These are phyloP conservation scores for Podospora pseudocomata DNA, from an alignment of 495 filamentous ascomycete genomes.

Conservation along the genomic window DNA sequence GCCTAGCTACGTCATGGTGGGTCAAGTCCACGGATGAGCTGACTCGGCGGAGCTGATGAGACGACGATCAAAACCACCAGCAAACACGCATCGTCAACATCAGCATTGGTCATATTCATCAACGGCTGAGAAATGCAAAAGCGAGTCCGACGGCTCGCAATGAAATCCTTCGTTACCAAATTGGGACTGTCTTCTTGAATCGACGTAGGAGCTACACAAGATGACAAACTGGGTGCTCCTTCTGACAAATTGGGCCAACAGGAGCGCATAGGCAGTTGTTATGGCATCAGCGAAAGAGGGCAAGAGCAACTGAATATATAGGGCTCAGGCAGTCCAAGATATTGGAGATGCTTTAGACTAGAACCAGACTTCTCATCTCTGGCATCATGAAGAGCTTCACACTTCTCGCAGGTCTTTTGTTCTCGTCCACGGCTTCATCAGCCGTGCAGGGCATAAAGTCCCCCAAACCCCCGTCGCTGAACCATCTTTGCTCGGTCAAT, in stretches of 20 bases:
- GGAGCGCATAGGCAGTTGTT: neutral
- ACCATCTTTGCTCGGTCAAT: slow-evolving; percentile 23
- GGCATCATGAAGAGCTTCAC: neutral
- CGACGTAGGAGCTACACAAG: neutral
- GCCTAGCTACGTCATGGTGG: neutral
- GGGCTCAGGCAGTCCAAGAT: neutral
- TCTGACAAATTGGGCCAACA: neutral
- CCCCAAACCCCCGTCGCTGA: slow-evolving; percentile 20
- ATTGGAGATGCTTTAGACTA: neutral
- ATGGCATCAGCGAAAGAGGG: neutral
- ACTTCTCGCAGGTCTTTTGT: neutral
- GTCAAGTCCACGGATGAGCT: neutral
- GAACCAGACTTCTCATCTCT: neutral
- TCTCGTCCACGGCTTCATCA: neutral
- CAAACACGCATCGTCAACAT: neutral
- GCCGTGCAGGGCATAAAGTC: neutral
- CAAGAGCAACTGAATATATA: neutral
- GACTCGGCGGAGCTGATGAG: neutral
- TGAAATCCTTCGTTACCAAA: neutral
- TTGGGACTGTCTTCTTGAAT: neutral
- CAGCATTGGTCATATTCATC: no score
- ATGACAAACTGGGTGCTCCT: neutral
- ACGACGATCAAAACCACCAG: neutral
- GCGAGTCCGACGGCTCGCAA: neutral
- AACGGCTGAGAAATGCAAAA: neutral